phyloP scores from a whole-genome alignment of 768 basidiomycete genomes.

The Boletus rubroflammeus region DNA sequence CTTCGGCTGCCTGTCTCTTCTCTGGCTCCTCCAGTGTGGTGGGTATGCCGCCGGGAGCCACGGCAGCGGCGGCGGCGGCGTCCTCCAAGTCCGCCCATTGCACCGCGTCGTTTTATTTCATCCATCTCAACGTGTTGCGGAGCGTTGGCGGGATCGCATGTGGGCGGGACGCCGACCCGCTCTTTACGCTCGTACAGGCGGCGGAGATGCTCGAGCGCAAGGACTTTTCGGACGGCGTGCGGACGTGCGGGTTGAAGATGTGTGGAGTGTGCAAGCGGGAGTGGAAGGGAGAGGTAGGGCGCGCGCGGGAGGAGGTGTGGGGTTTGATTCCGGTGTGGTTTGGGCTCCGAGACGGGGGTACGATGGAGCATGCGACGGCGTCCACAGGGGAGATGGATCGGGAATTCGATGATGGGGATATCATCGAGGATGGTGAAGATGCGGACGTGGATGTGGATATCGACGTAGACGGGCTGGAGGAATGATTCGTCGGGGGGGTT shows the following conservation, averaged over 20 bases:
- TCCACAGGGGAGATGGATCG: neutral
- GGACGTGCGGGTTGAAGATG: conserved; percentile 50
- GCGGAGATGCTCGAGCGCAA: conserved; percentile 68
- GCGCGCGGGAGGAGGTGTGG: conserved; percentile 63
- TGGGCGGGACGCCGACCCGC: conserved; percentile 71
- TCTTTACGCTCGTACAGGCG: conserved; percentile 66
- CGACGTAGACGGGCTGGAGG: conserved; percentile 13
- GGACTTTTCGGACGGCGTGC: conserved; percentile 64
- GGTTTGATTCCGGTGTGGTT: conserved; percentile 60
- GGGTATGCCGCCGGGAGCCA: neutral
- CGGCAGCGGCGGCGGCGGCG: neutral
- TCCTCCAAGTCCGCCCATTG: conserved; percentile 36
- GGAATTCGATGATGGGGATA: conserved; percentile 1
- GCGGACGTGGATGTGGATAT: conserved; percentile 6
- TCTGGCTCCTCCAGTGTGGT: neutral
- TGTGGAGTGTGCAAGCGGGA: conserved; percentile 50
- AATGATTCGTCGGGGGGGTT: neutral
- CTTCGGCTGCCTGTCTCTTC: conserved; percentile 49
- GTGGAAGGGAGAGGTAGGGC: conserved; percentile 39
- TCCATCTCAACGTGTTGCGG: conserved; percentile 69
- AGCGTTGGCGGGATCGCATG: conserved; percentile 67
- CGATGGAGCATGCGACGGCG: neutral
- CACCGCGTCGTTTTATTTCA: conserved; percentile 69
- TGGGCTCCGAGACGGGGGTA: conserved; percentile 35
- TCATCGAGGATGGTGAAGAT: conserved; percentile 7